These are phyloP conservation scores for Quaeritorhiza haematococci DNA, from an alignment of 371 early-diverging fungal species.

Conservation along the genomic window DNA sequence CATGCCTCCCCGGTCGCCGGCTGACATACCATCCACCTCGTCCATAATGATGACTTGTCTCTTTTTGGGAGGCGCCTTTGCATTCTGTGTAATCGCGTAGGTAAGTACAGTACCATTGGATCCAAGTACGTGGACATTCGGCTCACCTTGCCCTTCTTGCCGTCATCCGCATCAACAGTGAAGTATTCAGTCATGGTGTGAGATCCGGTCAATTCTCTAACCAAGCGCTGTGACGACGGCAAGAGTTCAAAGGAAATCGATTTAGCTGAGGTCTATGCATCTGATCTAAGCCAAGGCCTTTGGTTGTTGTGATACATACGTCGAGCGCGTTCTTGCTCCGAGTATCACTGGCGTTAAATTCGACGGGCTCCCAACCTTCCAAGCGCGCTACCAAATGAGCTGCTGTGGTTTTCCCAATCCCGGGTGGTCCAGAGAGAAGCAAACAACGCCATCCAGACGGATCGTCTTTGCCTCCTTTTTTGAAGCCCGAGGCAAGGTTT, in stretches of 20 bases:
- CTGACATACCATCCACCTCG: slow-evolving; percentile 99
- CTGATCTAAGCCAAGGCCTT: too few species aligned
- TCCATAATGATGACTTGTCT: slow-evolving; percentile 92
- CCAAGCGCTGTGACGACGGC: slow-evolving; percentile 27
- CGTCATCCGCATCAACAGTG: background rate
- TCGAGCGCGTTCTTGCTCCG: slow-evolving; percentile 87
- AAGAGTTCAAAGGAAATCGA: too few species aligned
- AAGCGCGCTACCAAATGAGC: slow-evolving; percentile 83
- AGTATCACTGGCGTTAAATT: slow-evolving; percentile 99
- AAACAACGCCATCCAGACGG: slow-evolving; percentile 58
- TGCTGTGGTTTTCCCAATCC: slow-evolving; percentile 98
- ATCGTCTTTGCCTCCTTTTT: slow-evolving; percentile 27
- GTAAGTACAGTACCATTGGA: background rate
- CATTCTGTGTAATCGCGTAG: slow-evolving; percentile 4
- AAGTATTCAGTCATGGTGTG: slow-evolving; percentile 70
- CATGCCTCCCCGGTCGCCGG: slow-evolving; percentile 97
- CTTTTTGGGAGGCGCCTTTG: slow-evolving; percentile 14
- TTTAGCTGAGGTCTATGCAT: too few species aligned
- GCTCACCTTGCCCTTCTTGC: too few species aligned
- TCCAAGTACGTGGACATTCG: too few species aligned
- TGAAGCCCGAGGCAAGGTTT: slow-evolving; percentile 29
- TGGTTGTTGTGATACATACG: slow-evolving; percentile 31
- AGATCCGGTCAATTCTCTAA: slow-evolving; percentile 54
- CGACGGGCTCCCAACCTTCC: slow-evolving; percentile 82
- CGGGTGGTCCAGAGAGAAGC: slow-evolving; percentile 97